Evolutionary conservation across 805 yeast species (phyloP).

Genomic region (Saturnispora diversa): DNA sequence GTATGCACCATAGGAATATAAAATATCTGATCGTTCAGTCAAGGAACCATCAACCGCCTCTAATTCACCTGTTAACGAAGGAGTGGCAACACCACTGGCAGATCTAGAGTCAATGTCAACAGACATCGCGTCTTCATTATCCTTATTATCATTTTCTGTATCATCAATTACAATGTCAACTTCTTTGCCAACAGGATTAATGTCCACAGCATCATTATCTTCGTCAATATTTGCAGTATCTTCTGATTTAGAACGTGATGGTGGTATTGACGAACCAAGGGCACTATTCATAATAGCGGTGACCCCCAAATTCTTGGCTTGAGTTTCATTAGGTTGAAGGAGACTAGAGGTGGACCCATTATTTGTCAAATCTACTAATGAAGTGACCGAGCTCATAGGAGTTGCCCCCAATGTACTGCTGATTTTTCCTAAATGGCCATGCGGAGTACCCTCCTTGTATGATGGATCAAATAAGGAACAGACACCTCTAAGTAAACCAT

Average conservation of each 20-base stretch:
- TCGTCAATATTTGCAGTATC: conserved; percentile 6
- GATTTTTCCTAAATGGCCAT: conserved; percentile 9
- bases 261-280: not conserved
- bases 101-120: conserved; percentile 26
- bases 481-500: conserved; percentile 49
- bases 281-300: conserved; percentile 8
- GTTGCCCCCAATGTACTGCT: not conserved
- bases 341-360: conserved; percentile 4
- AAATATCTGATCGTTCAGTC: conserved; percentile 21
- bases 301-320: not conserved
- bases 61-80: conserved; percentile 31
- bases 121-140: conserved; percentile 18
- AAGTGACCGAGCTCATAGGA: conserved; percentile 20
- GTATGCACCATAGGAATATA: conserved; percentile 27
- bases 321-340: conserved; percentile 4
- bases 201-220: conserved; percentile 11
- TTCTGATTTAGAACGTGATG: conserved; percentile 5
- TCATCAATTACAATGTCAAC: conserved; percentile 14
- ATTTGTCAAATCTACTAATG: conserved; percentile 14
- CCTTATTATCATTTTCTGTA: conserved; percentile 11
- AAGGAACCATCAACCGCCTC: conserved; percentile 37
- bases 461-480: conserved; percentile 70
- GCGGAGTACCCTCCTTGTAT: conserved; percentile 21
- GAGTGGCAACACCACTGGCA: conserved; percentile 26
- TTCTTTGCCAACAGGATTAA: conserved; percentile 18